Base-by-base conservation (phyloP, 495 filamentous ascomycete species). In the Penicillium lagena region DNA sequence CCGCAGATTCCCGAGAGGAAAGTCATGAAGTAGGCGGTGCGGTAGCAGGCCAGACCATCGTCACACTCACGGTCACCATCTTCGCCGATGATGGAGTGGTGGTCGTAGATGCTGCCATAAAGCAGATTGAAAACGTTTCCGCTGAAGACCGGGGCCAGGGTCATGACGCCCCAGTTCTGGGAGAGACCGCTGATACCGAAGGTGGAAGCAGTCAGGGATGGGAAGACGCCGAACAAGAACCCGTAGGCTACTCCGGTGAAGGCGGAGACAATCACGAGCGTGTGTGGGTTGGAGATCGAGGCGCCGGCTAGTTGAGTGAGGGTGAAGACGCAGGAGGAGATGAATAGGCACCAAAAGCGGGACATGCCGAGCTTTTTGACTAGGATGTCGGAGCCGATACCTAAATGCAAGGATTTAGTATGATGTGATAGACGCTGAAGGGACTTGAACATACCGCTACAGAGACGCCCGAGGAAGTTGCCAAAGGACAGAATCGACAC, bases 101-200 rank as follows among this genome's bases (percentile, higher is more conserved):
- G 64, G 62, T 98, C 91, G 59, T 86, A 94, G 7, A 96, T 78
- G 29, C 60, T 58, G 39, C 68, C 74, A 59, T 97, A 98, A 36
- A 89, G 76, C 4, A 97, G 64, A 63, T 96, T 97, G 70, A 96
- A 96, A 29, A 95, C 64, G 45, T 97, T 94, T 34, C 87, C 87
- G 12, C 80, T 87, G 40, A 96, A 67, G 6, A 95, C 84, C 0
- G 90, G 89, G 10, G 84, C 79, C 12, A 97, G 67, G 0, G 86
- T 96, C 86, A 98, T 95, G 51, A 81, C 83, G 29, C 93, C 93
- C 89, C 91, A 98, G 63, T 95, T 95, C 62, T 87, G 84, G 51
- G 78, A 84, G 13, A 98, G 72, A n/a, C 93, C 90, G 47, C 80
- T 72, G 32, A 96, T 81, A 27, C 94, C 93, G 60, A 98, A 98